Evolutionary conservation across 2,329 filamentous ascomycete genomes (phyloP), one percentile per base, ranked within the genome.

Genomic region (Fusarium veterinarium): DNA sequence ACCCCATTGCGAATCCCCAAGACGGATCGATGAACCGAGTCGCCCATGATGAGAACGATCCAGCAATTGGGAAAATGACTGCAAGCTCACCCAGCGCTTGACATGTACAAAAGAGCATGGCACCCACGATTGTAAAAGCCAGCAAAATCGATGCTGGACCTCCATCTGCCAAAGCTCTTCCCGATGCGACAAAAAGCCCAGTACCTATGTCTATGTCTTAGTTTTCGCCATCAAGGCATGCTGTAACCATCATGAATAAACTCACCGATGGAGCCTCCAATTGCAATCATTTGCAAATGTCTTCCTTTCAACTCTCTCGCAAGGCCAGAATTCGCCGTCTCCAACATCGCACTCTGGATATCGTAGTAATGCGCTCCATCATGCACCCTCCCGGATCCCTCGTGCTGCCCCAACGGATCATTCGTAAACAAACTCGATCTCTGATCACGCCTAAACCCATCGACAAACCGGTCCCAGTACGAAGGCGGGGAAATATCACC

Each of bases 271-370:
- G 93, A 95, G 46, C 95, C 95, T 76, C 95, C 95, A 75, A 98
- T 97, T 19, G 95, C 95, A 86, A 98, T 98, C 95, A 98, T 98
- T 84, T 98, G 95, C 79, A 98, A 80, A 85, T 98, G 95, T 52
- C 95, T 88, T 25, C 91, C 91, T 83, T 97, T 96, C 75, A 97
- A 83, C 80, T 91, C 91, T 77, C 95, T 88, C 56, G 92, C 90
- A 56, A 98, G 86, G 12, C 92, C 90, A 49, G 93, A 92, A 72
- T 91, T 88, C 8, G 93, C 92, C 4, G 94, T 95, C 78, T 95
- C 91, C 73, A 94, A 83, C 78, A 93, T 88, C 52, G 89, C 90
- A 75, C 83, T 82, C 33, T 84, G 85, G 57, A 90, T 72, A 76
- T 90, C 88, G 74, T 87, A 90, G 78, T 88, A 88, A 64, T 88